phyloP scores from a whole-genome alignment of 2,329 filamentous ascomycete genomes.

The Leptographium radiaticola region DNA sequence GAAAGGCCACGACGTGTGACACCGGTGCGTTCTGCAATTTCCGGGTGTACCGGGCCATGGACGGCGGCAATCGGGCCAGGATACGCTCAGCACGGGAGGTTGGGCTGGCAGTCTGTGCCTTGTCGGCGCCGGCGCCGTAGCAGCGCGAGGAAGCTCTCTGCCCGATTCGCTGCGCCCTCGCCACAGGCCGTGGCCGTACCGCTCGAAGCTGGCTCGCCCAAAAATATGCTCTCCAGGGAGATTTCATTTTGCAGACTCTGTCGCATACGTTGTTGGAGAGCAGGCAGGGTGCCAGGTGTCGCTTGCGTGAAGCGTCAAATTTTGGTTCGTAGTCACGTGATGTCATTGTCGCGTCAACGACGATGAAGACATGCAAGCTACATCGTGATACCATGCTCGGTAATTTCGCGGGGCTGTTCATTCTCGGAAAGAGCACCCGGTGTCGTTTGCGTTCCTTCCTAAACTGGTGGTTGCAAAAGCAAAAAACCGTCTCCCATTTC shows the following conservation, averaged over 20 bases:
- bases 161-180: not conserved
- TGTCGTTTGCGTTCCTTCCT: not conserved
- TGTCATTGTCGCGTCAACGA: not conserved
- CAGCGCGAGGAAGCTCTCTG: not conserved
- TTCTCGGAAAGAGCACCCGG: not conserved
- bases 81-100: slow-evolving; percentile 28
- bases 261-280: too few species aligned
- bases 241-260: too few species aligned
- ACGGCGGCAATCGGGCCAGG: slow-evolving; percentile 45
- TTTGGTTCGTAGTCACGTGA: not conserved
- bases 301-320: too few species aligned
- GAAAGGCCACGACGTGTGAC: slow-evolving; percentile 73
- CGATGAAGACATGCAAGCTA: too few species aligned
- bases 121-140: not conserved
- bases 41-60: slow-evolving; percentile 55
- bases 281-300: too few species aligned
- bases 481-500: not conserved
- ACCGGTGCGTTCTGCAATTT: slow-evolving; percentile 64
- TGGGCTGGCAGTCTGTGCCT: not conserved
- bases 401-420: not conserved
- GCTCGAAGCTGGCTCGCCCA: not conserved
- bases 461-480: not conserved
- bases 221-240: too few species aligned
- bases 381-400: not conserved
- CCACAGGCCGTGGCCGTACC: not conserved